Conservation (phyloP, 495 filamentous ascomycete species). For the Penicillium pancosmium region DNA sequence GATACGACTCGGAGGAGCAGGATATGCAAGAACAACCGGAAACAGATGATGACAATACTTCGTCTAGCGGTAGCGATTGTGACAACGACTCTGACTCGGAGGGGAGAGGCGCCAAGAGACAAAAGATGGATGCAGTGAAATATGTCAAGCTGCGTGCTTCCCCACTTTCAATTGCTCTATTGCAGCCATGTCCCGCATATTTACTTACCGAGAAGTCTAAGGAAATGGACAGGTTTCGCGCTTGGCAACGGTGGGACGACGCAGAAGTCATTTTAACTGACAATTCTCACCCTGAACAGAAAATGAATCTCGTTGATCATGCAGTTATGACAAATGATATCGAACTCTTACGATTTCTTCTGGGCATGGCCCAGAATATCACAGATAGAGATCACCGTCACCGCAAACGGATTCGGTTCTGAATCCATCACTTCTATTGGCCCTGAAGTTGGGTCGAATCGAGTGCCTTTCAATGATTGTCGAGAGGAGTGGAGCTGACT, state of each 20-base stretch:
- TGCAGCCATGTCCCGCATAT: neutral
- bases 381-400: neutral
- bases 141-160: neutral
- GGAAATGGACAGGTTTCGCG: neutral
- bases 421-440: neutral
- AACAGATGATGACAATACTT: neutral
- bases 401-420: neutral
- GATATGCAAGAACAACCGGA: neutral
- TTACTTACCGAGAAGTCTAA: neutral
- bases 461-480: neutral
- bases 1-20: neutral
- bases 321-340: neutral
- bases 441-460: neutral
- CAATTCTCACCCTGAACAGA: neutral
- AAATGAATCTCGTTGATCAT: neutral
- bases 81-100: neutral
- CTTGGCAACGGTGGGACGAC: neutral
- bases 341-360: neutral
- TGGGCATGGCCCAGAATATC: neutral
- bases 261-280: neutral
- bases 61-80: neutral
- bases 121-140: neutral
- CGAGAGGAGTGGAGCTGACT: neutral
- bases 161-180: neutral
- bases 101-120: neutral